Evolutionary conservation across 352 stramenopile genomes (phyloP), one percentile per base, ranked within the genome.

Genomic region (Phytophthora sp.): DNA sequence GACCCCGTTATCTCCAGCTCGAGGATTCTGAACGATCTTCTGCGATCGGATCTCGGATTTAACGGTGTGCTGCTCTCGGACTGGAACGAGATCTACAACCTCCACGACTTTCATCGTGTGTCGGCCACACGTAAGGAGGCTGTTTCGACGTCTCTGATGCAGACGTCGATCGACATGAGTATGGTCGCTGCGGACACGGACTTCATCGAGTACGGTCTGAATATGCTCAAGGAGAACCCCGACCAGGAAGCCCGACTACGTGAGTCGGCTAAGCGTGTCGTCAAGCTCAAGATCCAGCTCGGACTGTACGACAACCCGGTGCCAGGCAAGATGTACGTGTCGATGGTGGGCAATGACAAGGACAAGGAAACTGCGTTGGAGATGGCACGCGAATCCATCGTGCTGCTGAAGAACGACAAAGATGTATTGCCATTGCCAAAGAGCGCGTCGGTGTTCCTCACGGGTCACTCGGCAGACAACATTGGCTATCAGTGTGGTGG

Each of bases 1-100:
- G 77, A 97, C 7, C 93, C 93, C 0, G 84, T 97, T 13, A 75
- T 95, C 7, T 76, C 77, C 5, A 97, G 88, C 41, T 69, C 74
- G 12, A 78, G 81, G 30, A 81, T 91, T 42, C 61, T 97, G 8
- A 63, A 80, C 15, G 74, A 88, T 13, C 57, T 98, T 23, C 58
- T 98, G 15, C 76, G 92, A 18, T 54, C 81, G 16, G 69, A 94
- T 44, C 65, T 98, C 36, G 68, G 58, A 0, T 98, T 96, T 56
- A 56, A 92, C n/a, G 89, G 91, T 2, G 71, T 97, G 38, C 30
- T 96, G 23, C 80, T 98, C 2, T 96, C 91, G 0, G 92, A 98
- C 67, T 97, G 93, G 73, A 73, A 63, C 9, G 91, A 98, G 67
- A 97, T 98, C 18, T 84, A 91, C 50, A 97, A 98, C 52, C 63